Evolutionary conservation across 257 asterid species (phyloP), one percentile per base, ranked within the genome.

Genomic region (Haberlea rhodopensis): DNA sequence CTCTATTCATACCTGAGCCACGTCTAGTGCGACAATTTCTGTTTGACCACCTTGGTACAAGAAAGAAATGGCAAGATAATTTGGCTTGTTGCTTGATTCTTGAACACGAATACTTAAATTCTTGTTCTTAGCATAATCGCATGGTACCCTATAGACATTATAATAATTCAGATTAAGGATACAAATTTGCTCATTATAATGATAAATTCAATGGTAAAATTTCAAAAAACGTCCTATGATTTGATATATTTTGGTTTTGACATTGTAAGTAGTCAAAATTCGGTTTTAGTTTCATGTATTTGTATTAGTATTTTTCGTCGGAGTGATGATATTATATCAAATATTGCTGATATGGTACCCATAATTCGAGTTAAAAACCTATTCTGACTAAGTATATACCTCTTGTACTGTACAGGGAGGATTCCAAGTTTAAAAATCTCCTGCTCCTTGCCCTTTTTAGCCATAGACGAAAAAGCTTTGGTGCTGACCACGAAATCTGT

Each of bases 31-130:
- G 1, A 82, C 82, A 22, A 87, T 75, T 58, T 90, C 90, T 0
- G 97, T 90, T 80, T 90, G 95, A 40, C 97, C 97, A 5, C 95
- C 97, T 72, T 85, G 96, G 53, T 80, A 82, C 61, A 90, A 72
- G 68, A 87, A 25, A 45, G 77, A 79, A 5, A 90, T 65, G 25
- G 96, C 80, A 53, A 90, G 74, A 67, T 81, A 81, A 49, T 81
- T 2, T 6, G 87, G 94, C 37, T 90, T 90, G 32, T 80, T 77
- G 79, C 97, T 90, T 5, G 87, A 81, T 79, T 87, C 96, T 65
- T 90, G 92, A 32, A 87, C 95, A 0, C 87, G 76, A 48, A 90
- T 22, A 0, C 77, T 85, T 82, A 90, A 53, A 63, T 84, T 85
- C 81, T 76, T 79, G 56, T 63, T 78, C 70, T 74, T 75, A 3